Percentiles rank a stretch among this genome's conserved stretches.
phyloP scores from a whole-genome alignment of 306 rosid species.

The Vigna reflexopilosa region DNA sequence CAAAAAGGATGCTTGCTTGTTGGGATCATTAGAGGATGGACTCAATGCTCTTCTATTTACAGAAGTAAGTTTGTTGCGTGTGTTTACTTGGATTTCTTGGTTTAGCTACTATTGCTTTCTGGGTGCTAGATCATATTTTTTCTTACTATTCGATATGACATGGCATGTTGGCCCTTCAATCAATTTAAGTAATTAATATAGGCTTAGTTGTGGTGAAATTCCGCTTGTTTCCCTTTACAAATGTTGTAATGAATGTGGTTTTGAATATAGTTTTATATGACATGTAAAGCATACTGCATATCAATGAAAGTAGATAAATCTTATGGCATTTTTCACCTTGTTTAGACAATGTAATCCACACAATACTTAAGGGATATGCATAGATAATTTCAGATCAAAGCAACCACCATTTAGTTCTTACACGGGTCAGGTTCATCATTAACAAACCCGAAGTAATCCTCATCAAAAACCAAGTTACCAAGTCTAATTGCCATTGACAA shows the following conservation, averaged over 20 bases:
- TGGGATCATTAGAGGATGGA: slow-evolving; percentile 93
- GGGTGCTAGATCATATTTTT: slow-evolving; percentile 15
- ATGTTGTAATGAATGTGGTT: slow-evolving; percentile 17
- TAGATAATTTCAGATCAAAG: slow-evolving; percentile 25
- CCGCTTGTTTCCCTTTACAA: slow-evolving; percentile 21
- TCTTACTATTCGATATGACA: neutral
- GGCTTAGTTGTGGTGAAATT: slow-evolving; percentile 17
- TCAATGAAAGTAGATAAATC: slow-evolving; percentile 10
- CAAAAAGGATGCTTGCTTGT: slow-evolving; percentile 68
- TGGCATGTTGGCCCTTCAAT: slow-evolving; percentile 13
- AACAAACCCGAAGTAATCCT: slow-evolving; percentile 32
- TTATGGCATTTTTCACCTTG: slow-evolving; percentile 14
- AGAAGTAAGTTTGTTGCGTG: slow-evolving; percentile 69
- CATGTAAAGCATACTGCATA: neutral
- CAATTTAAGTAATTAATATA: slow-evolving; percentile 21
- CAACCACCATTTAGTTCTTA: slow-evolving; percentile 28
- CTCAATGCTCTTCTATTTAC: slow-evolving; percentile 82
- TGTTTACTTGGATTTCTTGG: slow-evolving; percentile 35
- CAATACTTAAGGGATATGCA: slow-evolving; percentile 13
- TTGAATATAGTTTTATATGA: slow-evolving; percentile 20
- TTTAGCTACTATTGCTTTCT: slow-evolving; percentile 40
- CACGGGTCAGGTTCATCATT: slow-evolving; percentile 1
- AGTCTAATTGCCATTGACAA: slow-evolving; percentile 2
- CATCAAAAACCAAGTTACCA: neutral
- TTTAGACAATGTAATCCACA: slow-evolving; percentile 21